phyloP scores from a whole-genome alignment of 306 rosid species.

The Adenanthera pavonina region DNA sequence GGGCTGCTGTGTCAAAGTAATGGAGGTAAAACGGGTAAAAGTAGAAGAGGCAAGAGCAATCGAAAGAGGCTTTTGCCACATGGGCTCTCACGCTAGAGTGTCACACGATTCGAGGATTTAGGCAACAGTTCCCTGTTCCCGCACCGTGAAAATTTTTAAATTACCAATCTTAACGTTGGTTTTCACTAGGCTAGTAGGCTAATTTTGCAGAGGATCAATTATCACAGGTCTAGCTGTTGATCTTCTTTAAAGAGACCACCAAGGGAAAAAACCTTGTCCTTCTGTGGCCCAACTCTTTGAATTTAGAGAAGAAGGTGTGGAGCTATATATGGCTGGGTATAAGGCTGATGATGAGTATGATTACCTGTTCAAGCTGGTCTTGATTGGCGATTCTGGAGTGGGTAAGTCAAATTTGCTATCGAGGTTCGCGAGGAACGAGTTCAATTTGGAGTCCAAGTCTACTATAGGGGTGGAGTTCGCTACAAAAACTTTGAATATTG shows the following conservation, averaged over 20 bases:
- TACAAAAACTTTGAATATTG: conserved; percentile 72
- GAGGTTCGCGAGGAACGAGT: conserved; percentile 81
- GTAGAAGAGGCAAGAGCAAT: neutral
- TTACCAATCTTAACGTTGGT: conserved; percentile 8
- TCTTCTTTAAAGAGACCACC: neutral
- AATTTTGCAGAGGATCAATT: neutral
- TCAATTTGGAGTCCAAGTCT: conserved; percentile 88
- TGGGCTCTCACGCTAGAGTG: neutral
- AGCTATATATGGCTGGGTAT: conserved; percentile 60
- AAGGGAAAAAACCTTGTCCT: neutral
- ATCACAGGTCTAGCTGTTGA: neutral
- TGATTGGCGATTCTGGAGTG: conserved; percentile 91
- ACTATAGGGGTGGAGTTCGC: conserved; percentile 91
- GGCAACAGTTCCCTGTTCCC: neutral
- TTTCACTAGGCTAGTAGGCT: neutral
- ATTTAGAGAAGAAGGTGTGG: neutral
- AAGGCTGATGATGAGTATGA: conserved; percentile 78
- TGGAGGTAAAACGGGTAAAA: neutral
- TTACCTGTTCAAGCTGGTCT: conserved; percentile 82
- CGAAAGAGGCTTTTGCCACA: neutral
- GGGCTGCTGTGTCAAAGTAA: neutral
- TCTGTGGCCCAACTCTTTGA: neutral
- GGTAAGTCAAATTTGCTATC: conserved; percentile 86
- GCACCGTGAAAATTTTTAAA: neutral
- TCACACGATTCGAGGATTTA: neutral